These are phyloP conservation scores for Glarea lozoyensis DNA, from an alignment of 495 filamentous ascomycete genomes.

Conservation along the genomic window DNA sequence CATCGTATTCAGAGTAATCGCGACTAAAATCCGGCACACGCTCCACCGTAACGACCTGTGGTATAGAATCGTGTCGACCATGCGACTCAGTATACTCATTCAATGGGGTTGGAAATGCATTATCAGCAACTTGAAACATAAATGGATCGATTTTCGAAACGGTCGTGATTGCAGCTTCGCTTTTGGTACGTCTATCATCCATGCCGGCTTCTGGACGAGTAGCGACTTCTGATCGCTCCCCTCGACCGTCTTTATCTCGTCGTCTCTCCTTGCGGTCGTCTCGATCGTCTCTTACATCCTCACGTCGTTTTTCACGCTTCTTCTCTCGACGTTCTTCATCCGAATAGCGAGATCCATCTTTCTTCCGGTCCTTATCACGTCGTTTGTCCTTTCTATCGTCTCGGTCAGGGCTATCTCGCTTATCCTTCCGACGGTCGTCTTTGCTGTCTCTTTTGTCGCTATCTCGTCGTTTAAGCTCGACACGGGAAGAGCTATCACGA, in stretches of 20 bases:
- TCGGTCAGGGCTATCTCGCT: conserved; percentile 8
- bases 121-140: conserved; percentile 38
- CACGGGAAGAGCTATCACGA: no score
- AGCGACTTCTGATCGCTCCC: conserved; percentile 16
- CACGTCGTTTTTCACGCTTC: conserved; percentile 17
- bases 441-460: conserved; percentile 1
- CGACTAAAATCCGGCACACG: conserved; percentile 33
- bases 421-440: conserved; percentile 11
- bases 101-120: conserved; percentile 36
- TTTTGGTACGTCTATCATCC: conserved; percentile 8
- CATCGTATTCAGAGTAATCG: conserved; percentile 7
- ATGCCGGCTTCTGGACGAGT: conserved; percentile 5
- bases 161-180: conserved; percentile 10
- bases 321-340: conserved; percentile 13
- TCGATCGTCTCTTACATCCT: conserved; percentile 16
- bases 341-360: conserved; percentile 5
- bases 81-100: conserved; percentile 16
- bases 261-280: conserved; percentile 16
- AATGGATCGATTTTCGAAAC: conserved; percentile 34
- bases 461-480: conserved; percentile 13
- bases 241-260: conserved; percentile 22
- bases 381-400: conserved; percentile 14
- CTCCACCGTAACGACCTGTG: conserved; percentile 33
- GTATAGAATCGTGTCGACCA: conserved; percentile 21
- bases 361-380: conserved; percentile 14